A percentile compares a stretch with the other conserved stretches of the same genome.
These are phyloP conservation scores for Pichia sp. DNA, from an alignment of 1,139 yeast genomes.

Conservation along the genomic window DNA sequence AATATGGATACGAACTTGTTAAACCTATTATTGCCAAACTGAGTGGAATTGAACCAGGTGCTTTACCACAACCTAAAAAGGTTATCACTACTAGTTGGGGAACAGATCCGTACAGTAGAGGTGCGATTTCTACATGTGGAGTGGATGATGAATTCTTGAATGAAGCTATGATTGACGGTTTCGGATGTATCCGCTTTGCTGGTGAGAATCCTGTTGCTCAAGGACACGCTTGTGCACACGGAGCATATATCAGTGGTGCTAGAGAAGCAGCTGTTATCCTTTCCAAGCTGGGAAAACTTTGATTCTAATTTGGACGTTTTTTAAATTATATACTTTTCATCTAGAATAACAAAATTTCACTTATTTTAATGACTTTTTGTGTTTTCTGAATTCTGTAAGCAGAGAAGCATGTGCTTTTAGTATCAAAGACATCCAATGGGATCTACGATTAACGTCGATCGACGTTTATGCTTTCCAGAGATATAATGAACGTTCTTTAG, in stretches of 20 bases:
- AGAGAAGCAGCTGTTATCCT: constrained; percentile 35
- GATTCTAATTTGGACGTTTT: not conserved
- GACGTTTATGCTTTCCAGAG: no score
- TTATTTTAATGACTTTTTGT: no score
- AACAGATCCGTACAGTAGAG: constrained; percentile 41
- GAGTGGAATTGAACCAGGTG: constrained; percentile 12
- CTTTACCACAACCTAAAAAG: constrained; percentile 35
- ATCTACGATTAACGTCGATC: no score
- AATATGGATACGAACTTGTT: constrained; percentile 19
- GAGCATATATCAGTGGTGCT: constrained; percentile 45
- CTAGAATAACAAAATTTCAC: no score
- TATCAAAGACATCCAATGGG: no score
- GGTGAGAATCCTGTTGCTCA: constrained; percentile 48
- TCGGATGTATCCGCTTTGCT: constrained; percentile 44
- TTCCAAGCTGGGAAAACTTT: constrained; percentile 1
- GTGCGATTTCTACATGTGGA: constrained; percentile 41
- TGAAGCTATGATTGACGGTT: constrained; percentile 33
- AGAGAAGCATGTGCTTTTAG: no score
- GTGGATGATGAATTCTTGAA: constrained; percentile 32
- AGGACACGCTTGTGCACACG: constrained; percentile 52
- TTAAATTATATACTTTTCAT: no score
- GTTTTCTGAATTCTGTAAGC: no score
- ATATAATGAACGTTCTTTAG: no score
- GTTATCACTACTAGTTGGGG: constrained; percentile 44
- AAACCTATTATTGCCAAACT: constrained; percentile 24